A percentile compares a stretch with the other conserved stretches of the same genome.
phyloP scores from a whole-genome alignment of 805 yeast species.

The Kuraishia borneana region DNA sequence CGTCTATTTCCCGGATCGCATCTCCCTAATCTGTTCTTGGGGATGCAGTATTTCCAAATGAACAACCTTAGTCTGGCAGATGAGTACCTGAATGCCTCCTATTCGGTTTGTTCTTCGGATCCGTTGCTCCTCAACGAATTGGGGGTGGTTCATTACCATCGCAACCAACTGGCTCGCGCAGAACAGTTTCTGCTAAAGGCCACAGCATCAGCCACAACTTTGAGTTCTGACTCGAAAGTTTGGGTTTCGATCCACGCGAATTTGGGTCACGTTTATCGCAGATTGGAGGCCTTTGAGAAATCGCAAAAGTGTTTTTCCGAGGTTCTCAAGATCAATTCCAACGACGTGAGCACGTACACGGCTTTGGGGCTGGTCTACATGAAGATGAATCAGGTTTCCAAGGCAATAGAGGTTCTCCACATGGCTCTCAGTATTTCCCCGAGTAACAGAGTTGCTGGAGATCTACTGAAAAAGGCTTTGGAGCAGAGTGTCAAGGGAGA shows the following conservation, averaged over 20 bases:
- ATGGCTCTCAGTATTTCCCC: slow-evolving; percentile 72
- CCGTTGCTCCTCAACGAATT: slow-evolving; percentile 84
- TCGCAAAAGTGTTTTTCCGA: slow-evolving; percentile 69
- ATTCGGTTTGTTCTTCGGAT: slow-evolving; percentile 70
- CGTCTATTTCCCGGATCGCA: slow-evolving; percentile 86
- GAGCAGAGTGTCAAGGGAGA: slow-evolving; percentile 27
- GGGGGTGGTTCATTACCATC: slow-evolving; percentile 86
- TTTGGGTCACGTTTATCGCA: slow-evolving; percentile 79
- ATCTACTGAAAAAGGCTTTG: slow-evolving; percentile 68
- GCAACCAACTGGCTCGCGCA: slow-evolving; percentile 53
- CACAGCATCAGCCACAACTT: slow-evolving; percentile 54
- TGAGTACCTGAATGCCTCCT: slow-evolving; percentile 71
- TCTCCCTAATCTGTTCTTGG: slow-evolving; percentile 78
- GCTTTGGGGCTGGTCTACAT: slow-evolving; percentile 80
- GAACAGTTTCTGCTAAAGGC: slow-evolving; percentile 66
- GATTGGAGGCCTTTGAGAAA: slow-evolving; percentile 46
- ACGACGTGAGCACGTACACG: slow-evolving; percentile 61
- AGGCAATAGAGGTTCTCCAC: slow-evolving; percentile 71
- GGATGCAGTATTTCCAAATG: slow-evolving; percentile 93
- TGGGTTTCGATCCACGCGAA: slow-evolving; percentile 82
- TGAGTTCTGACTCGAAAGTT: slow-evolving; percentile 71
- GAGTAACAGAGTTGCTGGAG: slow-evolving; percentile 75
- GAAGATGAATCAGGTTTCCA: slow-evolving; percentile 48
- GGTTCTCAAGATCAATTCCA: slow-evolving; percentile 58
- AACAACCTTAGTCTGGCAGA: slow-evolving; percentile 74